phyloP scores from a whole-genome alignment of 768 basidiomycete species.

The Sarcodon sp. region DNA sequence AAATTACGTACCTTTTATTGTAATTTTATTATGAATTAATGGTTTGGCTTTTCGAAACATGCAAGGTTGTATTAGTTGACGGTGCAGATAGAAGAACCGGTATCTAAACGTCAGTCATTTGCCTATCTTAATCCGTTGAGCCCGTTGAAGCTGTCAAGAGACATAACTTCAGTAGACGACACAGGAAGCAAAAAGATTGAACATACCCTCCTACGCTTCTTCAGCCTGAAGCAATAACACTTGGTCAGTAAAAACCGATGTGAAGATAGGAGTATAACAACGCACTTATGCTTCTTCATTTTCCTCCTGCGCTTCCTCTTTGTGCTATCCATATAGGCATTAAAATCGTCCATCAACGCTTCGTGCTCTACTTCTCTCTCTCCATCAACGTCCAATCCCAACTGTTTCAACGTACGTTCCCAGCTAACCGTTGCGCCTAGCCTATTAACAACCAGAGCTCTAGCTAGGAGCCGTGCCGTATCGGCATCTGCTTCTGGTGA shows the following conservation, averaged over 20 bases:
- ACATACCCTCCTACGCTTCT: constrained; percentile 81
- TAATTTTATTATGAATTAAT: no score
- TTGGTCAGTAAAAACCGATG: constrained; percentile 2
- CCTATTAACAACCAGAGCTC: constrained; percentile 55
- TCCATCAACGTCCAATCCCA: constrained; percentile 47
- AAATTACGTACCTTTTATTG: no score
- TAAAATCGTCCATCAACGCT: constrained; percentile 33
- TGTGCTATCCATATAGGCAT: constrained; percentile 64
- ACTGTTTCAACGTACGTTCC: constrained; percentile 50
- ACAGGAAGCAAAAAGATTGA: not conserved
- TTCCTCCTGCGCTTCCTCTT: constrained; percentile 83
- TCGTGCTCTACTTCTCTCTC: constrained; percentile 39
- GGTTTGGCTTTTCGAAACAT: no score
- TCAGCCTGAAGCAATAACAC: constrained; percentile 37
- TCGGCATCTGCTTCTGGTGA: constrained; percentile 68
- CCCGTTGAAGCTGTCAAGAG: constrained; percentile 6
- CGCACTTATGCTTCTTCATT: constrained; percentile 97
- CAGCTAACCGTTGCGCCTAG: constrained; percentile 52
- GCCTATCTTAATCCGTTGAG: constrained; percentile 10
- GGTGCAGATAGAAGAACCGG: no score
- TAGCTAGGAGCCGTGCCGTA: constrained; percentile 66
- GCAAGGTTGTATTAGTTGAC: no score
- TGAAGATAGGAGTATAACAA: constrained; percentile 7
- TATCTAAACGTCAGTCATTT: constrained; percentile 1
- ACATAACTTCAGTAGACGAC: not conserved